Evolutionary conservation across 306 rosid species (phyloP).

Genomic region (Rosa lucieae): DNA sequence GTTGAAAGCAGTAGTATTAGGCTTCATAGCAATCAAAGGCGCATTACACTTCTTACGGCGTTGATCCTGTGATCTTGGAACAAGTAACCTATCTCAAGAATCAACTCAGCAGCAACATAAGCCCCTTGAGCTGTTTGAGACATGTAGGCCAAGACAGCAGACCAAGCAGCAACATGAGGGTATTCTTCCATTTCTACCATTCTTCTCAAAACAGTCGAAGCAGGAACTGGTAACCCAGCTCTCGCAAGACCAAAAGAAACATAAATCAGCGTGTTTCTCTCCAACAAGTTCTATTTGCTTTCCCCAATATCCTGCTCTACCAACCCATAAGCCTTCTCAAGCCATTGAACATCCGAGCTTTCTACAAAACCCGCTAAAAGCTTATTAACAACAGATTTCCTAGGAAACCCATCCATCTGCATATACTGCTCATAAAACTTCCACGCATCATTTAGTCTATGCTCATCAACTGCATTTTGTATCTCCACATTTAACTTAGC

Average conservation of each 20-base stretch:
- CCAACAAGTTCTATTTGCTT: not conserved
- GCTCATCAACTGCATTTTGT: too few species aligned
- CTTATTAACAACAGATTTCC: not conserved
- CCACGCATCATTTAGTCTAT: too few species aligned
- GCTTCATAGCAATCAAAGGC: slow-evolving; percentile 2
- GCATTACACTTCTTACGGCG: slow-evolving; percentile 4
- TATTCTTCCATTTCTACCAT: not conserved
- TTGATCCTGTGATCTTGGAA: not conserved
- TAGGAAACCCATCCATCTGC: not conserved
- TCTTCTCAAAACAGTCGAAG: not conserved
- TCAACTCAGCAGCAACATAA: slow-evolving; percentile 5
- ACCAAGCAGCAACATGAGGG: slow-evolving; percentile 10
- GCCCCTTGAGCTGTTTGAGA: not conserved
- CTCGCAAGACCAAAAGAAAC: not conserved
- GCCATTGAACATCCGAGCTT: not conserved
- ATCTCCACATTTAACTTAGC: too few species aligned
- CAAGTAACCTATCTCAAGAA: slow-evolving; percentile 1
- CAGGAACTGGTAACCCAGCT: not conserved
- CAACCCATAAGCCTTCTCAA: not conserved
- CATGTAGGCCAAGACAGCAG: not conserved
- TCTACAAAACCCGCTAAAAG: not conserved
- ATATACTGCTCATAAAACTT: too few species aligned
- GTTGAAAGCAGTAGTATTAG: slow-evolving; percentile 11
- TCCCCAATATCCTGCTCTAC: not conserved
- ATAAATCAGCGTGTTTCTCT: not conserved